Conservation (phyloP, 805 yeast genomes). For the Lipomyces sp. region DNA sequence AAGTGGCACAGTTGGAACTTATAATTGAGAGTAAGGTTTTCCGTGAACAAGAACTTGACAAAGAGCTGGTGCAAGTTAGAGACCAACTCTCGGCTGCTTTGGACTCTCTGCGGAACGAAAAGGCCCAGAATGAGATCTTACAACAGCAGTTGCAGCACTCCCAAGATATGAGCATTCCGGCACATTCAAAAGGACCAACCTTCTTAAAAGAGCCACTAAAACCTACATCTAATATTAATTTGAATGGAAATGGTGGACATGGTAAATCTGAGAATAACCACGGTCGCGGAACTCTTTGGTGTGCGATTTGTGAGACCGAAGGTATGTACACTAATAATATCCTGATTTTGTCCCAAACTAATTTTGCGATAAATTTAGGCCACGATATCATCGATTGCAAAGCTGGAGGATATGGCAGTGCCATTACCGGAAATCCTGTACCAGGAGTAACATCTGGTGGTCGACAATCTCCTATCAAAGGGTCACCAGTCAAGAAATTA, state of each 20-base stretch:
- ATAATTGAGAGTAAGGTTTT: conserved; percentile 41
- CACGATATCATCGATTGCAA: conserved; percentile 34
- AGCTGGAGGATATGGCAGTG: conserved; percentile 11
- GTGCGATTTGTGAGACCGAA: conserved; percentile 30
- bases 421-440: conserved; percentile 1
- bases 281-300: conserved; percentile 5
- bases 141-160: conserved; percentile 22
- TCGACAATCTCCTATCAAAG: neutral
- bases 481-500: conserved; percentile 50
- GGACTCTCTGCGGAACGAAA: conserved; percentile 18
- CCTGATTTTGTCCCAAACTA: neutral
- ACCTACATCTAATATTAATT: conserved; percentile 21
- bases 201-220: conserved; percentile 17
- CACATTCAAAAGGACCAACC: conserved; percentile 6
- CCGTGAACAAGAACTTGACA: conserved; percentile 44
- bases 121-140: conserved; percentile 32
- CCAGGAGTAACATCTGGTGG: neutral
- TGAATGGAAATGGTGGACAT: conserved; percentile 16
- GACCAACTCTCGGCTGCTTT: conserved; percentile 25
- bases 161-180: conserved; percentile 4
- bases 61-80: conserved; percentile 36
- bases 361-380: conserved; percentile 11
- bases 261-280: neutral
- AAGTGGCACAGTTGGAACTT: conserved; percentile 40
- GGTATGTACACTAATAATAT: conserved; percentile 7